Base-by-base conservation (phyloP, 2,329 filamentous ascomycete species). In the Zalaria obscura region DNA sequence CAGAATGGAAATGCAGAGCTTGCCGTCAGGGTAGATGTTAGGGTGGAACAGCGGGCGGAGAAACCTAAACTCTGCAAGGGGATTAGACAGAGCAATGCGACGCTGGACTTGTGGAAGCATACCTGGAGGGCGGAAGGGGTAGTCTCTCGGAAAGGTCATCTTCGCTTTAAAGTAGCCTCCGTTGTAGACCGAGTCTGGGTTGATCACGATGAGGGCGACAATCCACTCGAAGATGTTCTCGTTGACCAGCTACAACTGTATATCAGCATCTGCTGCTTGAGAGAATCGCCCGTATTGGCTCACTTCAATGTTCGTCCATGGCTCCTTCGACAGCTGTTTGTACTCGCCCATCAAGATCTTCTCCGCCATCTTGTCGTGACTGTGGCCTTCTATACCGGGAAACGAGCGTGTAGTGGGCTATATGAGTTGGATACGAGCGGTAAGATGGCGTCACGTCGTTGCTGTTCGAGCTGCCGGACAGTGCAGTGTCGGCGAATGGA, bases 1-100 rank as follows among this genome's bases (percentile, higher is more conserved):
- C 7, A 98, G 77, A 54, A 98, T 98, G 36, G 88, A 95, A 59
- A 98, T 96, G 68, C 91, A 96, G 36, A 96, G 74, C 50, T 80
- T 80, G 53, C 89, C 89, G 59, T 95, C 84, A 4, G 77, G 66
- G 65, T 96, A 96, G 55, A 98, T 80, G 60, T 98, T 98, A 3
- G 89, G 89, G 60, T 98, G 89, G 65, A 78, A 86, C 47, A 96
- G 80, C 10, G 83, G 78, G 29, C 72, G 73, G 11, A 77, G 60
- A 65, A 98, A 96, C 48, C 80, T 80, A 69, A 98, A 96, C 42
- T 80, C 82, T 70, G 49, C 25, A 32, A 9, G 25, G 25, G 10
- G 9, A 31, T 42, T n/a, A 42, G 36, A 11, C 25, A 6, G 10
- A 31, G 2, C 5, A 8, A 5, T 8, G 5, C 0, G 5, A 38